phyloP scores from a whole-genome alignment of 306 rosid genomes.

The Vigna radiata region DNA sequence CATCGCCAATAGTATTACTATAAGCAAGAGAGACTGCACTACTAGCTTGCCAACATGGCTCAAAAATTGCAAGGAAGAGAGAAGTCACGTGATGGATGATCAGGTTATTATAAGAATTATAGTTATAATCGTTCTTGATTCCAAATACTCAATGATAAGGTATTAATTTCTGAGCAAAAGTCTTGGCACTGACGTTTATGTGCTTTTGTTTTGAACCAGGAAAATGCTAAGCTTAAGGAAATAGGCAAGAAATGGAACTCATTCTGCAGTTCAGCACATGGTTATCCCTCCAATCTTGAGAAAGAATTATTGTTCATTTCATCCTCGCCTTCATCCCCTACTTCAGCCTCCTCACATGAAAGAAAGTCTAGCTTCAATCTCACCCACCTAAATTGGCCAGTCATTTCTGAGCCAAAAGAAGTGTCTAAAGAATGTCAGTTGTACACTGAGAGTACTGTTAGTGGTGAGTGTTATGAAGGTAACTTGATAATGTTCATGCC shows the following conservation, averaged over 20 bases:
- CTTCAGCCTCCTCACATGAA: conserved; percentile 29
- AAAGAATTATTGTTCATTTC: conserved; percentile 40
- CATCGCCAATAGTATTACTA: conserved; percentile 3
- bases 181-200: background rate
- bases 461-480: conserved; percentile 41
- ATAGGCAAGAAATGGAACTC: conserved; percentile 64
- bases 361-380: conserved; percentile 6
- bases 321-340: conserved; percentile 48
- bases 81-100: conserved; percentile 30
- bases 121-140: background rate
- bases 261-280: conserved; percentile 61
- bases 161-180: background rate
- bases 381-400: conserved; percentile 26
- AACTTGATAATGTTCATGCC: conserved; percentile 53
- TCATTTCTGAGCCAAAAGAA: conserved; percentile 47
- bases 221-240: conserved; percentile 45
- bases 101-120: conserved; percentile 42
- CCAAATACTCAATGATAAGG: background rate
- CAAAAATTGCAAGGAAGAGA: conserved; percentile 56
- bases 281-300: conserved; percentile 38
- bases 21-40: conserved; percentile 33
- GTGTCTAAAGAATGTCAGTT: conserved; percentile 57
- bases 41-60: conserved; percentile 67
- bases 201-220: conserved; percentile 44
- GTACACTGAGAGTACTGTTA: conserved; percentile 41